Conservation (phyloP, 208 protist species). For the Leishmania braziliensis region DNA sequence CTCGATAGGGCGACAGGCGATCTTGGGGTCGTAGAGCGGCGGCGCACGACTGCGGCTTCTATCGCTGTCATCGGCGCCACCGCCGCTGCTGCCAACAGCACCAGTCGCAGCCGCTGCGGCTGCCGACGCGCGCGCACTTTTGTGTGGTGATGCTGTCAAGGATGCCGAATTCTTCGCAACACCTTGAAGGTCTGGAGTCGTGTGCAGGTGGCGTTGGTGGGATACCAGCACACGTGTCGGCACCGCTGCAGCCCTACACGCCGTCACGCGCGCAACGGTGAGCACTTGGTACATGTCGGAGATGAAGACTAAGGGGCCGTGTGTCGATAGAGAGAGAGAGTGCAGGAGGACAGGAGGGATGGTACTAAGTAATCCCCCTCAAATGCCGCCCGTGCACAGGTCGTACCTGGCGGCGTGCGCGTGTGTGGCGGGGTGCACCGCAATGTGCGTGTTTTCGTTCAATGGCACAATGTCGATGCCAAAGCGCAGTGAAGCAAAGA, state of each 20-base stretch:
- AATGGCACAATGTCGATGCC: background rate
- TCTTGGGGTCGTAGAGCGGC: conserved; percentile 23
- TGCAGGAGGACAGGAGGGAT: background rate
- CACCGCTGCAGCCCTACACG: conserved; percentile 4
- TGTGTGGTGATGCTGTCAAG: background rate
- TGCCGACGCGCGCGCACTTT: conserved; percentile 3
- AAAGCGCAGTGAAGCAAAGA: background rate
- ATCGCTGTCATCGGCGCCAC: background rate
- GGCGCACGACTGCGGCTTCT: conserved; percentile 2
- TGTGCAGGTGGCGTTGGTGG: conserved; percentile 6
- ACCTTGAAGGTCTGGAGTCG: background rate
- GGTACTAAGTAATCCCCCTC: background rate
- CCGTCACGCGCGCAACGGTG: background rate
- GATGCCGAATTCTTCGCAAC: background rate
- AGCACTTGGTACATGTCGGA: conserved; percentile 3
- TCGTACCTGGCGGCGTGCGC: background rate
- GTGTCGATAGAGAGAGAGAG: background rate
- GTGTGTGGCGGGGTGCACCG: background rate
- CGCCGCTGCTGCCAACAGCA: background rate
- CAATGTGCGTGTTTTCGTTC: background rate
- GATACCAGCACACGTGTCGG: background rate
- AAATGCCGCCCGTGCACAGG: background rate
- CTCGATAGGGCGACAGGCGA: background rate
- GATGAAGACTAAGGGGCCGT: background rate
- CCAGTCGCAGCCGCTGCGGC: background rate